Conservation (phyloP, 2,329 filamentous ascomycete genomes). For the Botrytis aclada region DNA sequence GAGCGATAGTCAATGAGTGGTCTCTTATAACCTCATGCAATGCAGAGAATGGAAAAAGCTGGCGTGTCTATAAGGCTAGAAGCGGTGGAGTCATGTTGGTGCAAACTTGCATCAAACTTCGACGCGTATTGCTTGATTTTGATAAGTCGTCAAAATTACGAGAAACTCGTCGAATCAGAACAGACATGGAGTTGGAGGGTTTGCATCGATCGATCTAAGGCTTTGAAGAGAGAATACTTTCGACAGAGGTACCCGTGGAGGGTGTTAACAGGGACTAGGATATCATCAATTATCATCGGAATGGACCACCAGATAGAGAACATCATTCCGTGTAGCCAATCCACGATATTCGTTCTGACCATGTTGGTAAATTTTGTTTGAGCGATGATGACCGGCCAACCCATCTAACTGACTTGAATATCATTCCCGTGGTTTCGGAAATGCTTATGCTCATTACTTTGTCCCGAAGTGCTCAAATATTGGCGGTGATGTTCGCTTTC, state of each 20-base stretch:
- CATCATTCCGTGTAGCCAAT: not conserved
- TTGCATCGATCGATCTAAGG: not conserved
- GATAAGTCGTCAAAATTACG: slow-evolving; percentile 3
- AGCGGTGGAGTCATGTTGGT: slow-evolving; percentile 26
- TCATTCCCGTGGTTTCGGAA: slow-evolving; percentile 3
- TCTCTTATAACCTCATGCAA: slow-evolving; percentile 22
- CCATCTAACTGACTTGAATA: not conserved
- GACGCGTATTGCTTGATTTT: slow-evolving; percentile 15
- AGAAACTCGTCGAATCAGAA: not conserved
- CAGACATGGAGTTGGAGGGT: not conserved
- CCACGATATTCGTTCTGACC: not conserved
- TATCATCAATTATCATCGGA: not conserved
- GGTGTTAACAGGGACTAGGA: not conserved
- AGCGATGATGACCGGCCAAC: not conserved
- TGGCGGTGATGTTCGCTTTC: not conserved
- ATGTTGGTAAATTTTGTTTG: not conserved
- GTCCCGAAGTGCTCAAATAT: not conserved
- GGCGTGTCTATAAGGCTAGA: slow-evolving; percentile 27
- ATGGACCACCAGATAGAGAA: slow-evolving; percentile 4
- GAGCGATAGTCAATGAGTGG: not conserved
- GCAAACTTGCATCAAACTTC: slow-evolving; percentile 6
- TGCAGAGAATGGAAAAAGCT: slow-evolving; percentile 27
- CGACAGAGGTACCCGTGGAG: not conserved
- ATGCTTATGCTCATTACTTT: not conserved
- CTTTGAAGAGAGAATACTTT: not conserved